Conservation (phyloP, 169 alveolate species). For the Eimeria maxima region DNA sequence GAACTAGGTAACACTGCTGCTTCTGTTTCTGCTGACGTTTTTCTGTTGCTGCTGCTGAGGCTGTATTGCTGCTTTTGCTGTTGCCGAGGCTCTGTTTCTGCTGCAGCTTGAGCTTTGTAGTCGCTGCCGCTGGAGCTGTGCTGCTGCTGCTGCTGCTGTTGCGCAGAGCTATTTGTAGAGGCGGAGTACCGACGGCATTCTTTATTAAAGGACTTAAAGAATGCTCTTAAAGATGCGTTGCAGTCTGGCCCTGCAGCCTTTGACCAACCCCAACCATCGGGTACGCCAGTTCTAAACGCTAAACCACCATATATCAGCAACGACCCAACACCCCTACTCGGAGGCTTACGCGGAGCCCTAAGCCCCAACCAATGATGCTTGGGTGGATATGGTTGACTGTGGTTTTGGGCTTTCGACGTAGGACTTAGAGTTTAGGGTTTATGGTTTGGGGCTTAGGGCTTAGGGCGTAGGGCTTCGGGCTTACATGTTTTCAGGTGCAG, state of each 20-base stretch:
- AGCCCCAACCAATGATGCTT: not conserved
- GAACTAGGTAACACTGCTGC: slow-evolving; percentile 65
- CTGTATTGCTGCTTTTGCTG: not conserved
- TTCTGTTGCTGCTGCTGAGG: slow-evolving; percentile 16
- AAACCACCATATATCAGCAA: not conserved
- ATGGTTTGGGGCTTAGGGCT: not conserved
- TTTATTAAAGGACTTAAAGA: not conserved
- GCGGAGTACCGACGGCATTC: slow-evolving; percentile 34
- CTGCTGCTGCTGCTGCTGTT: slow-evolving; percentile 57
- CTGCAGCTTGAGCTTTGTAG: not conserved
- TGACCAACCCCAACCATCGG: not conserved
- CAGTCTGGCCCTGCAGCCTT: not conserved
- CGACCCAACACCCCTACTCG: not conserved
- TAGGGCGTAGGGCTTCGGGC: slow-evolving; percentile 34
- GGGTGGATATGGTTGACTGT: too few relatives aligned
- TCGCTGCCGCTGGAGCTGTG: not conserved
- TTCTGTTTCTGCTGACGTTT: not conserved
- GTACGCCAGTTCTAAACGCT: not conserved
- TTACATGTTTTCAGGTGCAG: not conserved
- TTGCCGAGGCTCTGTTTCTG: not conserved
- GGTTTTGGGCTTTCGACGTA: not conserved
- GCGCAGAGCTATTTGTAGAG: slow-evolving; percentile 38
- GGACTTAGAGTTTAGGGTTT: not conserved
- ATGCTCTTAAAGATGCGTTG: not conserved
- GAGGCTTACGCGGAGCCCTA: not conserved